These are phyloP conservation scores for Komagataella phaffii DNA, from an alignment of 805 yeast species.

Conservation along the genomic window DNA sequence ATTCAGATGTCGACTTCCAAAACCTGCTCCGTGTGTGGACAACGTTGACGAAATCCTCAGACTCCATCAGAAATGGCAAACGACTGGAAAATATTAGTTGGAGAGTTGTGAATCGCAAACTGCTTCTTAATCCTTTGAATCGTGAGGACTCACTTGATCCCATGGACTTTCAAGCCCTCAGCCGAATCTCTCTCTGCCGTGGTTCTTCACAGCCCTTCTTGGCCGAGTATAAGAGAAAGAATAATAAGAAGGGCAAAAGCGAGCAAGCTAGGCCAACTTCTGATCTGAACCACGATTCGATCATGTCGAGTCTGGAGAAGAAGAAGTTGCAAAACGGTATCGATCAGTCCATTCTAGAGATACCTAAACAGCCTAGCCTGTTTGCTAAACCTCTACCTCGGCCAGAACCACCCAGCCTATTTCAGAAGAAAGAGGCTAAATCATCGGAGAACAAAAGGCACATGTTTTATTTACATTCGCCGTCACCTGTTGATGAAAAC, in stretches of 20 bases:
- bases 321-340: neutral
- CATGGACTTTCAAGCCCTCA: constrained; percentile 15
- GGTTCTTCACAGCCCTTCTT: constrained; percentile 4
- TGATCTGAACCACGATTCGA: neutral
- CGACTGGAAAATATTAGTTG: constrained; percentile 21
- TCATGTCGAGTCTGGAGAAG: neutral
- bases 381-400: constrained; percentile 1
- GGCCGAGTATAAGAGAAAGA: neutral
- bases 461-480: neutral
- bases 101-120: constrained; percentile 19
- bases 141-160: constrained; percentile 5
- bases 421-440: constrained; percentile 1
- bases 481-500: constrained; percentile 4
- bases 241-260: neutral
- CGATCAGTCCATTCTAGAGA: neutral
- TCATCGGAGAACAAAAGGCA: neutral
- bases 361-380: neutral
- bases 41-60: constrained; percentile 19
- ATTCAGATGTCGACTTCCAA: constrained; percentile 20
- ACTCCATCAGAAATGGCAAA: constrained; percentile 17
- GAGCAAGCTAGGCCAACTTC: neutral
- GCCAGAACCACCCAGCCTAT: neutral
- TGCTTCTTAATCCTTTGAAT: constrained; percentile 7
- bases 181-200: constrained; percentile 12
- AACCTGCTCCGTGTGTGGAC: constrained; percentile 28